These are phyloP conservation scores for Xylariaceae sp. DNA, from an alignment of 2,329 filamentous ascomycete genomes.

Conservation along the genomic window DNA sequence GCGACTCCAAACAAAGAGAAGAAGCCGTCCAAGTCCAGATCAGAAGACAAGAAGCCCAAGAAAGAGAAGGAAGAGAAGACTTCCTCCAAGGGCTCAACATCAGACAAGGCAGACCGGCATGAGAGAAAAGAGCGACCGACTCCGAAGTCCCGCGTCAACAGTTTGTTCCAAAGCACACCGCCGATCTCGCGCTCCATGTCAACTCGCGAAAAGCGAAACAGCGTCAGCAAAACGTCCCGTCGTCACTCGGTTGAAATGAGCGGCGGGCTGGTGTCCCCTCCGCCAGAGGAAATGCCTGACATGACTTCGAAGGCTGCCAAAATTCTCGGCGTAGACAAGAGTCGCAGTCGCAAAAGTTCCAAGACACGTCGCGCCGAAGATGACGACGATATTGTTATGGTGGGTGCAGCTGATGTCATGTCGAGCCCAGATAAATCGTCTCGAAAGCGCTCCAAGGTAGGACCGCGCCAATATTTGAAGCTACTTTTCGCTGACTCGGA, in stretches of 20 bases:
- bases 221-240: constrained; percentile 56
- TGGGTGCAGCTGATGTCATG: constrained; percentile 35
- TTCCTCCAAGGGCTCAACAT: constrained; percentile 64
- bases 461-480: constrained; percentile 26
- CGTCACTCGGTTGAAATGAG: constrained; percentile 64
- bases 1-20: constrained; percentile 53
- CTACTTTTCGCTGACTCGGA: constrained; percentile 11
- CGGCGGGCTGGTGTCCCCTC: constrained; percentile 65
- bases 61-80: constrained; percentile 60
- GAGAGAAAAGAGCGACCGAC: constrained; percentile 42
- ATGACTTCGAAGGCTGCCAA: constrained; percentile 75
- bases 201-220: constrained; percentile 58
- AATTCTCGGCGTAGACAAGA: constrained; percentile 58
- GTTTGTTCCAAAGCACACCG: constrained; percentile 65
- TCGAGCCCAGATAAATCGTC: constrained; percentile 42
- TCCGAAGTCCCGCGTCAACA: constrained; percentile 50
- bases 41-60: constrained; percentile 57
- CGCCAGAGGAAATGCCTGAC: constrained; percentile 62
- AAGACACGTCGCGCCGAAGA: constrained; percentile 37
- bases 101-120: constrained; percentile 50
- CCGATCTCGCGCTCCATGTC: constrained; percentile 67
- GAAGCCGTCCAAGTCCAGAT: constrained; percentile 55
- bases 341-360: constrained; percentile 40
- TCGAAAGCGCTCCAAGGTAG: constrained; percentile 43
- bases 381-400: constrained; percentile 50